Percentiles rank a stretch among this genome's conserved stretches.
Evolutionary conservation across 2,329 filamentous ascomycete species (phyloP).

Genomic region (Colletotrichum caudatum): DNA sequence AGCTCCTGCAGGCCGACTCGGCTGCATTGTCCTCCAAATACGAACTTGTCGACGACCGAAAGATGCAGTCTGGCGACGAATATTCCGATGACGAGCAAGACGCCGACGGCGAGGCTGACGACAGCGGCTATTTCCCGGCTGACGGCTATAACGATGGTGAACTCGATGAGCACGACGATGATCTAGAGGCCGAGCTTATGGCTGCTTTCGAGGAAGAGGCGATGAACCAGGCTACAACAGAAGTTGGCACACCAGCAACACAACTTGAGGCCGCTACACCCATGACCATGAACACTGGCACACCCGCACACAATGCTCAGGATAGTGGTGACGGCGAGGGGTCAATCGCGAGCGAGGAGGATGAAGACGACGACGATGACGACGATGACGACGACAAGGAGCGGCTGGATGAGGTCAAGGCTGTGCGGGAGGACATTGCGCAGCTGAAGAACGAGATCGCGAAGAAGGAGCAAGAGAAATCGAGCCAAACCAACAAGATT

Average conservation of each 20-base stretch:
- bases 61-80: conserved; percentile 55
- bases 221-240: conserved; percentile 53
- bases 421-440: conserved; percentile 66
- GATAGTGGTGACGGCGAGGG: conserved; percentile 61
- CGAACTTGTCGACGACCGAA: conserved; percentile 71
- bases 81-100: conserved; percentile 71
- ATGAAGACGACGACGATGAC: conserved; percentile 65
- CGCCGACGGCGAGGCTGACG: conserved; percentile 60
- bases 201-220: conserved; percentile 61
- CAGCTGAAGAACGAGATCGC: conserved; percentile 65
- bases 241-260: conserved; percentile 57
- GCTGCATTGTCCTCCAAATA: conserved; percentile 70
- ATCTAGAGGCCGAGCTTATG: conserved; percentile 68
- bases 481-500: conserved; percentile 59
- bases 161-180: conserved; percentile 55
- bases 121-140: conserved; percentile 55
- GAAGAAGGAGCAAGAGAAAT: conserved; percentile 58
- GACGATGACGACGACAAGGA: conserved; percentile 66
- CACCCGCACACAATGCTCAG: conserved; percentile 58
- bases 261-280: conserved; percentile 60
- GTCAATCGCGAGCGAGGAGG: conserved; percentile 59
- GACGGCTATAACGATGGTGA: conserved; percentile 48
- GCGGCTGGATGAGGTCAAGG: conserved; percentile 63
- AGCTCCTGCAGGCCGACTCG: conserved; percentile 77
- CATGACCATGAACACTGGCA: conserved; percentile 56